Percentiles rank a stretch among this genome's conserved stretches.
These are phyloP conservation scores for Phytopythium montanum DNA, from an alignment of 352 stramenopile genomes.

Conservation along the genomic window DNA sequence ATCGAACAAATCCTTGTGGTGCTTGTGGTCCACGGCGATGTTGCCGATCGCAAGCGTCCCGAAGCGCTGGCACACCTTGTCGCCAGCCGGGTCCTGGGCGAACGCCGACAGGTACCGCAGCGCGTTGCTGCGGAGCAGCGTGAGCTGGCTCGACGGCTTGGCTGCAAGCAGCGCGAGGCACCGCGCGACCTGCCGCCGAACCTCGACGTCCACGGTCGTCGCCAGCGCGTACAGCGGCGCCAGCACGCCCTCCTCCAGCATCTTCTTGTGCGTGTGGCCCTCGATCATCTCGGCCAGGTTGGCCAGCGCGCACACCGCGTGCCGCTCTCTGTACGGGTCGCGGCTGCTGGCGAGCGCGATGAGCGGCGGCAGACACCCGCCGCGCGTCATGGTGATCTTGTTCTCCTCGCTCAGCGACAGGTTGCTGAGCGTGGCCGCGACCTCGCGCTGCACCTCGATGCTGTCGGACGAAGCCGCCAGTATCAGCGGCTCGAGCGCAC, in stretches of 20 bases:
- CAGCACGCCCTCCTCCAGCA: conserved; percentile 93
- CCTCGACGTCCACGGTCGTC: conserved; percentile 73
- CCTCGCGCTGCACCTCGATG: conserved; percentile 95
- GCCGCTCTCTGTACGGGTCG: conserved; percentile 91
- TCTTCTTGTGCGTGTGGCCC: conserved; percentile 92
- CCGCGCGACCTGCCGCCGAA: conserved; percentile 90
- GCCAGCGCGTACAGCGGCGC: conserved; percentile 87
- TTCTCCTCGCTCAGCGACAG: conserved; percentile 95
- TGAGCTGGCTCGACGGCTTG: conserved; percentile 88
- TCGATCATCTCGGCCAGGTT: conserved; percentile 97
- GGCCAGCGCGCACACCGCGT: conserved; percentile 90
- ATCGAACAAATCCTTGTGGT: conserved; percentile 93
- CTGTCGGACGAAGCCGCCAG: conserved; percentile 87
- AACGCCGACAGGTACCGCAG: conserved; percentile 88
- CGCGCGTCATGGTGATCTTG: conserved; percentile 94
- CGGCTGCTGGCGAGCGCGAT: conserved; percentile 83
- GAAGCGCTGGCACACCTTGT: conserved; percentile 86
- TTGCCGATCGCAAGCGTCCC: conserved; percentile 91
- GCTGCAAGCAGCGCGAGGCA: conserved; percentile 93
- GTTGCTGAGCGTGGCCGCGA: conserved; percentile 93
- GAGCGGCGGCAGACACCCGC: conserved; percentile 91
- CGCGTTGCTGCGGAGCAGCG: conserved; percentile 84
- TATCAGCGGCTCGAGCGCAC: conserved; percentile 94
- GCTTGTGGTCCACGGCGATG: conserved; percentile 81
- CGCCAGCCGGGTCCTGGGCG: conserved; percentile 63